Conservation (phyloP, 805 yeast genomes). For the Lachancea cidri region DNA sequence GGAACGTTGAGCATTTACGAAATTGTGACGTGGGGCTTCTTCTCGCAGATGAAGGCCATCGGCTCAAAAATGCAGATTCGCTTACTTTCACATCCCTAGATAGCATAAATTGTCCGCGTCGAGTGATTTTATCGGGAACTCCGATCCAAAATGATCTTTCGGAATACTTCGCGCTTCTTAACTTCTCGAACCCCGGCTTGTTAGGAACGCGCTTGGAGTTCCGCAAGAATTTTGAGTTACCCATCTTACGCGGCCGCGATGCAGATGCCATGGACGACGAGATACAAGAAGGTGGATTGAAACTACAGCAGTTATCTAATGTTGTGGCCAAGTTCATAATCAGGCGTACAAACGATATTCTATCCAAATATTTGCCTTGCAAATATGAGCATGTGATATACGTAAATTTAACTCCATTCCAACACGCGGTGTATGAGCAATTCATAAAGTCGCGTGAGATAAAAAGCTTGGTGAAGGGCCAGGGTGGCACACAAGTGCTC, state of each 20-base stretch:
- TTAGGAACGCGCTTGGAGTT: conserved; percentile 82
- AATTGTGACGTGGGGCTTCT: conserved; percentile 80
- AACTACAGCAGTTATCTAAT: conserved; percentile 62
- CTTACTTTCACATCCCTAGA: conserved; percentile 83
- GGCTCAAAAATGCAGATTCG: conserved; percentile 85
- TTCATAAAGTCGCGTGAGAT: conserved; percentile 79
- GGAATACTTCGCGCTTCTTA: conserved; percentile 85
- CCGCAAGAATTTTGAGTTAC: conserved; percentile 74
- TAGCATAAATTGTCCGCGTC: conserved; percentile 75
- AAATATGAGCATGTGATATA: conserved; percentile 97
- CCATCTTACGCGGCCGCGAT: conserved; percentile 82
- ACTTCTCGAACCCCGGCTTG: conserved; percentile 91
- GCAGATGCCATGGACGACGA: conserved; percentile 83
- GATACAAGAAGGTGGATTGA: conserved; percentile 58
- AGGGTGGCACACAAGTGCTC: conserved; percentile 55
- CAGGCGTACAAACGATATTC: conserved; percentile 89
- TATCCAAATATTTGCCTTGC: conserved; percentile 90
- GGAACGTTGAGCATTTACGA: conserved; percentile 71
- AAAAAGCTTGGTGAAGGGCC: conserved; percentile 41
- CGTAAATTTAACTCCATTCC: conserved; percentile 77
- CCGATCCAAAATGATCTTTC: conserved; percentile 95
- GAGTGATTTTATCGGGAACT: conserved; percentile 93
- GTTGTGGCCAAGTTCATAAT: conserved; percentile 87
- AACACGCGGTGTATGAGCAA: conserved; percentile 60
- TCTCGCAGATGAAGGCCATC: conserved; percentile 82